These are phyloP conservation scores for Salicornia ramosissima DNA, from an alignment of 148 eudicot species.

Conservation along the genomic window DNA sequence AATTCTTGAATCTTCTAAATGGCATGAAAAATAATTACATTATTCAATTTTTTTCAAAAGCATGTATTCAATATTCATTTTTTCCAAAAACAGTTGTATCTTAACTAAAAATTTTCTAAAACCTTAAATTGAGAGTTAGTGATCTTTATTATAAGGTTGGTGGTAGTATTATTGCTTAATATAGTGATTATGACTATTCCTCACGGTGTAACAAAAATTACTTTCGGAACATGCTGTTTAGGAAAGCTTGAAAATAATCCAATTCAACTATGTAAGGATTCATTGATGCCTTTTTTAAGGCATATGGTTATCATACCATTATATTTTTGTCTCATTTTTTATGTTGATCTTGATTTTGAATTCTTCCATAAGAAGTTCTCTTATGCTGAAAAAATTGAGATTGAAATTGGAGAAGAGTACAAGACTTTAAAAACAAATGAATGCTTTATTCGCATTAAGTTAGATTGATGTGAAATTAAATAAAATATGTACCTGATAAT, in stretches of 20 bases:
- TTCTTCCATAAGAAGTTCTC: no score
- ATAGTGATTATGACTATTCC: background rate
- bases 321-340: no score
- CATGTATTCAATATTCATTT: background rate
- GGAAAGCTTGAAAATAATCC: background rate
- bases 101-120: background rate
- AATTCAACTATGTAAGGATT: background rate
- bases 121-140: background rate
- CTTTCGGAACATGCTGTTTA: background rate
- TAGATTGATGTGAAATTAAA: background rate
- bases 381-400: background rate
- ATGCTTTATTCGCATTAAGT: background rate
- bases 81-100: background rate
- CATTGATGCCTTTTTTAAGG: no score
- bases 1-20: no score
- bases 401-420: background rate
- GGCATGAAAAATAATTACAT: no score
- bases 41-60: slow-evolving; percentile 4
- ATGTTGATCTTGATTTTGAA: no score
- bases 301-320: no score
- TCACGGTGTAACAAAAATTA: background rate
- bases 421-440: background rate
- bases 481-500: no score
- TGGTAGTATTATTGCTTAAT: background rate
- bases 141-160: background rate